Percentiles rank a stretch among this genome's conserved stretches.
Conservation (phyloP, 495 filamentous ascomycete species). For the Aspergillus heteromorphus region DNA sequence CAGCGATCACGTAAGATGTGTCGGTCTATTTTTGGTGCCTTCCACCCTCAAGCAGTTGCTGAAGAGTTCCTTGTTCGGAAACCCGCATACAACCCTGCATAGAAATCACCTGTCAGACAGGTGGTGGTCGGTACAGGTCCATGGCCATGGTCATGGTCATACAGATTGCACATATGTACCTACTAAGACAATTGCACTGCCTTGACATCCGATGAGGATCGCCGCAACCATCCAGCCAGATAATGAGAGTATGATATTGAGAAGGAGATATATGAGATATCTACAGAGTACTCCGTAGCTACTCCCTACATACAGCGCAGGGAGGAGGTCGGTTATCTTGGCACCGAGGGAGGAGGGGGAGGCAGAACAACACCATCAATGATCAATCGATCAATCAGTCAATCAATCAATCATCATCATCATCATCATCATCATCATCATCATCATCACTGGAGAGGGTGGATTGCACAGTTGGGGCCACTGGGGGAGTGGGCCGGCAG, state of each 20-base stretch:
- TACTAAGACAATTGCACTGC: neutral
- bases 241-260: neutral
- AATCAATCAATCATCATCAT: neutral
- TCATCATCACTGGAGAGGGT: neutral
- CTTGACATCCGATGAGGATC: neutral
- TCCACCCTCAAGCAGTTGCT: neutral
- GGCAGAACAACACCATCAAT: neutral
- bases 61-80: neutral
- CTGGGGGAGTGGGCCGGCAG: neutral
- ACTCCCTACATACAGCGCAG: no score
- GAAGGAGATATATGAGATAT: neutral
- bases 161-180: no score
- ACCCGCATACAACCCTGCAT: neutral
- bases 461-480: neutral
- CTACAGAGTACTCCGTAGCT: no score
- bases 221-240: neutral
- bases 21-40: neutral
- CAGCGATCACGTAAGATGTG: neutral
- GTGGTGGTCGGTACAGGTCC: neutral
- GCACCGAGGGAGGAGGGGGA: neutral
- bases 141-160: no score
- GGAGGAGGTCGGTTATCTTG: neutral
- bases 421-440: neutral
- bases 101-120: neutral
- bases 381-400: no score